Evolutionary conservation across 176 grass and related monocot species (phyloP), one percentile per base, ranked within the genome.

Genomic region (Themeda triandra): DNA sequence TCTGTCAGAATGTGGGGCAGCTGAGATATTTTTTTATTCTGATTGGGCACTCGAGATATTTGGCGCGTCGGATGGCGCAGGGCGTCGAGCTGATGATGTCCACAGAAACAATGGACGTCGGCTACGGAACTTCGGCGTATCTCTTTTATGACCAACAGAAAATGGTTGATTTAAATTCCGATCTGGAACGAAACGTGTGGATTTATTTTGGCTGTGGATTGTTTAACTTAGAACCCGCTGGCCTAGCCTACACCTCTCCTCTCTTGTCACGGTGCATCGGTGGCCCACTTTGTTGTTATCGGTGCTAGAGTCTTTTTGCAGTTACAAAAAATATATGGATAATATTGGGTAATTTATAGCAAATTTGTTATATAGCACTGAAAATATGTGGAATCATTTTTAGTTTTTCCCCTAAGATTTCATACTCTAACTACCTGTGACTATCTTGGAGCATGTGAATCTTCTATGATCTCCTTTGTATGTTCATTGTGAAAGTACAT

Each of bases 31-130:
- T 53, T 48, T 48, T n/a, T 21, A 8, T 51, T 53, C 21, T 21
- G 49, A 53, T 53, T 53, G 18, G 80, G 24, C 69, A 2, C 18
- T 31, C 19, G 5, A 51, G 89, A 91, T 91, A 91, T 87, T 80
- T 84, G 89, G 14, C 48, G 51, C 13, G 37, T 91, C 62, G 85
- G 81, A 91, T 63, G 89, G 89, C 69, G 85, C 51, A 80, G 85
- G 39, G 24, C 40, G 3, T 53, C 89, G 62, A 80, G 70, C 10
- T 42, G 42, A 17, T 41, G 36, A 1, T 80, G 85, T 76, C 89
- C 89, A 91, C 85, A 87, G 7, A 87, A 82, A 23, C 60, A 36
- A 59, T 40, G 29, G n/a, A 30, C 63, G 67, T 74, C 49, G 74
- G 72, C 59, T 10, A 10, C 9, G 6, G 60, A 75, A 79, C 63